Conservation (phyloP, 2,329 filamentous ascomycete genomes). For the Botrytis porri region DNA sequence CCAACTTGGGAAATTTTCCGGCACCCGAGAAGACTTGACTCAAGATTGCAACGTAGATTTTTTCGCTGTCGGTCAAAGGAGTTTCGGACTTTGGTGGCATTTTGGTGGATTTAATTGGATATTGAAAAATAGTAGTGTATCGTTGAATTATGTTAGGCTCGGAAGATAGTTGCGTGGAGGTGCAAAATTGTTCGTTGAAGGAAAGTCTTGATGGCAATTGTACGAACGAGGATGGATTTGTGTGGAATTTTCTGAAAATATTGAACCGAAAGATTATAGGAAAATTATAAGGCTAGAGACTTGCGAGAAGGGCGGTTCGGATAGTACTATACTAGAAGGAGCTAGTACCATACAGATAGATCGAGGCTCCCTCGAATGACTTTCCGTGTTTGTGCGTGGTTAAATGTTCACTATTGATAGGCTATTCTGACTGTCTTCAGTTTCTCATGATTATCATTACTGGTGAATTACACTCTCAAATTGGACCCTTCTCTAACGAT, state of each 20-base stretch:
- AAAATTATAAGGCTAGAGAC: too few relatives aligned
- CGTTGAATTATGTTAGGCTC: background rate
- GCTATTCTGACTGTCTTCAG: too few relatives aligned
- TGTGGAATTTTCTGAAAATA: background rate
- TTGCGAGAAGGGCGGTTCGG: background rate
- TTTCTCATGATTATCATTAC: background rate
- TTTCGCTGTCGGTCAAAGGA: background rate
- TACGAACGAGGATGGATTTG: background rate
- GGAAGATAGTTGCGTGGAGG: background rate
- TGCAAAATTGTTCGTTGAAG: background rate
- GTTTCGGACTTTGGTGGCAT: background rate
- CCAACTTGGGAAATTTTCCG: background rate
- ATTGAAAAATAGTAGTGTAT: background rate
- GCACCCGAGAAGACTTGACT: background rate
- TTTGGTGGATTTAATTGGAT: background rate
- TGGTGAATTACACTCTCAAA: rapidly evolving
- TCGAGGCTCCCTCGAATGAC: background rate
- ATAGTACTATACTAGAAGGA: background rate
- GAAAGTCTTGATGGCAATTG: background rate
- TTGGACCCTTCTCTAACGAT: background rate
- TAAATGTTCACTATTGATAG: background rate
- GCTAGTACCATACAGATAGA: background rate
- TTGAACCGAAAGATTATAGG: background rate
- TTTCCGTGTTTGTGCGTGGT: background rate
- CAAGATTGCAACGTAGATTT: background rate